Evolutionary conservation across 2,329 filamentous ascomycete species (phyloP), one percentile per base, ranked within the genome.

Genomic region (Calycina herbarum): DNA sequence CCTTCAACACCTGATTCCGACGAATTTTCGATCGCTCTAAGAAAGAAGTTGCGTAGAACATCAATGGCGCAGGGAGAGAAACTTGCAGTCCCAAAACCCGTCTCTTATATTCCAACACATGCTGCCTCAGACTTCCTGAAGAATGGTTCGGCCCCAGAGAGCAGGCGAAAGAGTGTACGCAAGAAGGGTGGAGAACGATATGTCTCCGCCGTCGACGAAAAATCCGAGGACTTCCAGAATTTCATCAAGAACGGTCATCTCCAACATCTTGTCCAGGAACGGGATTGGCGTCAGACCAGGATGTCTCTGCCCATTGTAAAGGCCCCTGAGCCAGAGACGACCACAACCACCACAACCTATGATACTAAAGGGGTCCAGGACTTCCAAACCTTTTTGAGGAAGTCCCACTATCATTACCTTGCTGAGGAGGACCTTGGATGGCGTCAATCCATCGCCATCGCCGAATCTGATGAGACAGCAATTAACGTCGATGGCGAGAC

Each of bases 91-190:
- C 59, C 42, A n/a, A 15, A 27, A 8, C 35, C 59, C 24, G 45
- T 33, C 11, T 59, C 68, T n/a, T 69, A 68, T 24, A 33, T 65
- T 27, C 69, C 69, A n/a, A 57, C 66, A 40, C 66, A 67, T 59
- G 69, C 69, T 11, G 66, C 63, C 4, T 45, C 64, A 5, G 67
- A 69, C 60, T 67, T 64, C 56, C 51, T 57, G 24, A 65, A 63
- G 31, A 42, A 64, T 20, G 42, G 38, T 13, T 57, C 62, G 3
- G 31, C 29, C 3, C 20, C 40, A 7, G 42, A 57, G 3, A 40
- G 24, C 20, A 54, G 13, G 10, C 29, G 57, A 17, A 38, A n/a
- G 5, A 35, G 27, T 29, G 40, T 54, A 10, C 33, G 27, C 42
- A 40, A 56, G 17, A 40, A 57, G 17, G 13, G 11, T 15, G 11